Base-by-base conservation (phyloP, 1,284 basidiomycete species). In the Cutaneotrichosporon cutaneum region DNA sequence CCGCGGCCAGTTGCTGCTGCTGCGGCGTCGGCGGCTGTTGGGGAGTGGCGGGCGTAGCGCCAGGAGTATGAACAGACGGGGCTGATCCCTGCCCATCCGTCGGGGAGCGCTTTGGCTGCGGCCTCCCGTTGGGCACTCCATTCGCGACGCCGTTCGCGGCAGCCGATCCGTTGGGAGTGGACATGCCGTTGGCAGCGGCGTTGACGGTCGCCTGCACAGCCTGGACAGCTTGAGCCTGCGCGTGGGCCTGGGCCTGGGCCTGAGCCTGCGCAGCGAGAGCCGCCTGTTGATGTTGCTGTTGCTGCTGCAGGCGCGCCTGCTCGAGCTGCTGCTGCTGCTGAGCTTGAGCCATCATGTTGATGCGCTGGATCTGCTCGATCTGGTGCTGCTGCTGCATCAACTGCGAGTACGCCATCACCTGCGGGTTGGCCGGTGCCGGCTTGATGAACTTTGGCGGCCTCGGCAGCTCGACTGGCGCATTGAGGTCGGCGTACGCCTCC, bases 371-470 rank as follows among this genome's bases (percentile, higher is more conserved):
- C 55, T 74, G 69, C 59, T 74, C 71, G 61, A 75, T 71, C 60
- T 77, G 75, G 62, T 76, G 74, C 51, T 68, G 65, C 54, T 77
- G 76, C 21, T 66, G 57, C 60, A 74, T 65, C 36, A 70, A 64
- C 45, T 70, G 65, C 51, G 71, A 68, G 42, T 67, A 68, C 22
- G 67, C 66, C 4, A 70, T 61, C 4, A 72, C 42, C 52, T 72
- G 71, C 16, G 69, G 70, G 53, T 72, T 70, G 26, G 67, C 69
- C 4, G 68, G 70, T 1, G 68, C 68, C 4, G 77, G 76, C 42
- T 75, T 72, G 53, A 72, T 70, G 58, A 80, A 77, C 53, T 74
- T 70, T 7, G 77, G 74, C 21, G 72, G 70, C 6, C 72, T 74
- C 9, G 78, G 78, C 2, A 74, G 56, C 42, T 79, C 77, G 21